Evolutionary conservation across 306 rosid species (phyloP).

Genomic region (Vicia villosa): DNA sequence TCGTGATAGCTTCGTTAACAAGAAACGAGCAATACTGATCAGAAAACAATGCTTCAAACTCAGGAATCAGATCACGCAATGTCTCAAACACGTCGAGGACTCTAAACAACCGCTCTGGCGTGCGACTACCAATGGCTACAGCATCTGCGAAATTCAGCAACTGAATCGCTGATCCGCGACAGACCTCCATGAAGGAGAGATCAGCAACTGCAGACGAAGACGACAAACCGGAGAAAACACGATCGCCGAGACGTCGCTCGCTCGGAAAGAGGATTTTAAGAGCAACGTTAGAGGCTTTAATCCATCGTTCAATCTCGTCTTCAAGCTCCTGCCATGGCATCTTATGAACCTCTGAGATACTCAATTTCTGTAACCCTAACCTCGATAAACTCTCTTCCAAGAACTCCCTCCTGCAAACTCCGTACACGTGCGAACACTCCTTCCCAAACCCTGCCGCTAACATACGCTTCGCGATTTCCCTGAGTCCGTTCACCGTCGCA

Average conservation of each 20-base stretch:
- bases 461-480: constrained; percentile 84
- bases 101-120: constrained; percentile 73
- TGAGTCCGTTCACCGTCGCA: constrained; percentile 57
- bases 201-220: constrained; percentile 45
- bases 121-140: constrained; percentile 54
- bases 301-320: constrained; percentile 81
- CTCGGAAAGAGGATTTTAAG: constrained; percentile 73
- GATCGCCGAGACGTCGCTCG: constrained; percentile 73
- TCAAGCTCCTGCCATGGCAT: constrained; percentile 72
- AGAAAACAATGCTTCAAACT: constrained; percentile 58
- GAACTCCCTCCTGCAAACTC: constrained; percentile 70
- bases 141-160: constrained; percentile 67
- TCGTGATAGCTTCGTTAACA: constrained; percentile 61
- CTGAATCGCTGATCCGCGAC: constrained; percentile 65
- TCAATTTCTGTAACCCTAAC: constrained; percentile 71
- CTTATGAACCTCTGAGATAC: constrained; percentile 69
- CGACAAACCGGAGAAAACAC: constrained; percentile 63
- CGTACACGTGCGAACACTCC: constrained; percentile 69
- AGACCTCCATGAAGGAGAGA: constrained; percentile 75
- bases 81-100: constrained; percentile 66
- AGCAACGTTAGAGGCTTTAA: constrained; percentile 60
- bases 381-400: constrained; percentile 71
- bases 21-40: constrained; percentile 60
- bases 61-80: constrained; percentile 62
- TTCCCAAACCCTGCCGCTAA: constrained; percentile 69